phyloP scores from a whole-genome alignment of 192 early-diverging fungal species.

The Spizellomyces punctatus region DNA sequence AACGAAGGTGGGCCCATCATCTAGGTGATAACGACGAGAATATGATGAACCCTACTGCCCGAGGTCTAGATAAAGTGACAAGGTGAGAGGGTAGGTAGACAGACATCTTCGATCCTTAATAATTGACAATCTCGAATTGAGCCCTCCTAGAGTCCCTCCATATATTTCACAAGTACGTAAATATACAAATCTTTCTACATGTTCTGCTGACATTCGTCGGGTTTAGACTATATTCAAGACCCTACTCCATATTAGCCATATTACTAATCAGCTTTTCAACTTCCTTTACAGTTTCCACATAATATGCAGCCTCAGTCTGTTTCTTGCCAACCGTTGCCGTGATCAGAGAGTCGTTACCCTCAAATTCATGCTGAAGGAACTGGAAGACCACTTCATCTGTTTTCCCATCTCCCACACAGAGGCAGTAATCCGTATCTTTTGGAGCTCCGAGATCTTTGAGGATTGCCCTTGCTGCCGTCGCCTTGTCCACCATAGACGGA shows the following conservation, averaged over 20 bases:
- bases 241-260: neutral
- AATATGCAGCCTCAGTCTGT: constrained; percentile 89
- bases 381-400: constrained; percentile 95
- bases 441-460: constrained; percentile 69
- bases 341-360: constrained; percentile 46
- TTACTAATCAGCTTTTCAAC: constrained; percentile 42
- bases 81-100: no score
- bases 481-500: constrained; percentile 91
- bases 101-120: no score
- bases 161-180: no score
- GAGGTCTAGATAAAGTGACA: no score
- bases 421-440: constrained; percentile 62
- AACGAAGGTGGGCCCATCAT: no score
- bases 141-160: no score
- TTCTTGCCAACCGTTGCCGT: constrained; percentile 97
- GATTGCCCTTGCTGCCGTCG: constrained; percentile 84
- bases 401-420: constrained; percentile 93
- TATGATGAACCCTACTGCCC: no score
- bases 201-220: no score
- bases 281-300: constrained; percentile 66
- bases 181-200: no score
- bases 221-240: no score
- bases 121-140: no score
- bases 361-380: constrained; percentile 41
- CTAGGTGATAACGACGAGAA: no score